A percentile compares a stretch with the other conserved stretches of the same genome.
phyloP scores from a whole-genome alignment of 2,329 filamentous ascomycete genomes.

The Monosporascus sp. region DNA sequence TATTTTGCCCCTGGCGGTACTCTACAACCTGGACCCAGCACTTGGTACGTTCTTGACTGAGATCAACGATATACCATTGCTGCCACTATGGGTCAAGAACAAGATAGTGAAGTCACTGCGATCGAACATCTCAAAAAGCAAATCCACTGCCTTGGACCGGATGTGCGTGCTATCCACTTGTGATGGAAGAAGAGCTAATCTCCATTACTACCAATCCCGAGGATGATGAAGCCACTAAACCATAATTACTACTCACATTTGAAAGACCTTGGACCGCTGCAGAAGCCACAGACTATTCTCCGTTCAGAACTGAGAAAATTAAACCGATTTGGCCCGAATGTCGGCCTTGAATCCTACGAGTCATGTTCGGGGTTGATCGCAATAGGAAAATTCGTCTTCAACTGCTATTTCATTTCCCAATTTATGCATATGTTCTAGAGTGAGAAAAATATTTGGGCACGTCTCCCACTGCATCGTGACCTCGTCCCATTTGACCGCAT shows the following conservation, averaged over 20 bases:
- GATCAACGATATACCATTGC: constrained; percentile 23
- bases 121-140: constrained; percentile 18
- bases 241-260: constrained; percentile 21
- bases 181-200: constrained; percentile 17
- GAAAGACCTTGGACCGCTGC: constrained; percentile 9
- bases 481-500: constrained; percentile 20
- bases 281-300: constrained; percentile 10
- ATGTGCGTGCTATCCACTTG: constrained; percentile 17
- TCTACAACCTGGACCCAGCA: no score
- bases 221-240: constrained; percentile 23
- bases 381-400: constrained; percentile 25
- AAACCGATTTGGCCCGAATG: constrained; percentile 21
- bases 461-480: constrained; percentile 27
- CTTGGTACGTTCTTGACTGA: constrained; percentile 23
- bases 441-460: constrained; percentile 31
- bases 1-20: constrained; percentile 13
- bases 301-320: constrained; percentile 25
- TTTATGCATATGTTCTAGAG: constrained; percentile 22
- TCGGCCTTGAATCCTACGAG: constrained; percentile 23
- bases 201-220: constrained; percentile 16
- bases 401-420: constrained; percentile 28
- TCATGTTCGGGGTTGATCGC: constrained; percentile 5
- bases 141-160: constrained; percentile 6
- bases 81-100: constrained; percentile 24
- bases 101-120: constrained; percentile 19